Base-by-base conservation (phyloP, 2,329 filamentous ascomycete species). In the Dichotomopilus funicola region DNA sequence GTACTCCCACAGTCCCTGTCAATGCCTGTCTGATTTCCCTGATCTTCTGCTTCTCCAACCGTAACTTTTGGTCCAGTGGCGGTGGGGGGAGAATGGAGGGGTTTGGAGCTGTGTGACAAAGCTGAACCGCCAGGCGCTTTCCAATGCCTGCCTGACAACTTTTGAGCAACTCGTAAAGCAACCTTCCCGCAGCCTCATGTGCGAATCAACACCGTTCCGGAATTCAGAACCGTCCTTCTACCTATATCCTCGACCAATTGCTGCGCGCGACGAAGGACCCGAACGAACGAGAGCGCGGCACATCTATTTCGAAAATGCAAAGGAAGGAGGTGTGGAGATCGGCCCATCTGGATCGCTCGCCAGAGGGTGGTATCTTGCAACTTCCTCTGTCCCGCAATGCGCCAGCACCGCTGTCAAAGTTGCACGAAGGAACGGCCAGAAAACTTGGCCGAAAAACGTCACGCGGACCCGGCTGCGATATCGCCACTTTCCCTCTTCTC, bases 291-390 rank as follows among this genome's bases (percentile, higher is more conserved):
- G 45, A 47, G 7, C 12, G 37, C 45, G 45, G 45, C 45, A 37
- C 6, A n/a, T 41, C 36, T 40, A 19, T 46, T 35, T 35, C 8
- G 12, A 34, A 27, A 19, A 3, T 12, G 11, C 9, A 11, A 50
- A 38, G 42, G 54, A 44, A 49, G 50, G 52, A 53, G 35, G 35
- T 51, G 57, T 53, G 53, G 53, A 48, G 47, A 56, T 58, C 36
- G 57, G 31, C 44, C 42, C 46, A 49, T 54, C 57, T 58, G 55
- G 59, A 58, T 55, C 50, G 44, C 46, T 51, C 53, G 48, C 47
- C 50, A 46, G 44, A 27, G 40, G 40, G 40, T 42, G 7, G 19
- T 45, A 36, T 54, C 50, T 52, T 54, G 57, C 53, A 58, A 42
- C 38, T 46, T 42, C 33, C 45, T 51, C 49, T 50, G 19, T 53